Evolutionary conservation across 164 flowering plant species (phyloP).

Genomic region (Nymphaea thermarum): DNA sequence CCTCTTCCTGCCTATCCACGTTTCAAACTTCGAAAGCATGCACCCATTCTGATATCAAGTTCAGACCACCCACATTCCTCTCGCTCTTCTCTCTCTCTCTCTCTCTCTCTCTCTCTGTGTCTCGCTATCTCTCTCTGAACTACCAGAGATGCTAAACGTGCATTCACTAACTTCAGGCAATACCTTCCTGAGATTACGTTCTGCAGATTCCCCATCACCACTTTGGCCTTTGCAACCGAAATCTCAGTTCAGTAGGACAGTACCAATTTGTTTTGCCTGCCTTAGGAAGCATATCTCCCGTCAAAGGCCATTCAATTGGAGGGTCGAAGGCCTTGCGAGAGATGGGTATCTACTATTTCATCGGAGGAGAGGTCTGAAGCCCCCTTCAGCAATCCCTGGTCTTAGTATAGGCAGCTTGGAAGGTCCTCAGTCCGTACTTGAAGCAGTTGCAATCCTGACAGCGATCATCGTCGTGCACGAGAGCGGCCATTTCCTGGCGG

Average conservation of each 20-base stretch:
- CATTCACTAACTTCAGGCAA: background rate
- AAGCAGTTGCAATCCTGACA: conserved; percentile 68
- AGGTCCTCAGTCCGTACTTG: conserved; percentile 62
- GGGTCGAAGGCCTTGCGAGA: conserved; percentile 19
- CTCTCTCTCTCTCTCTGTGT: conserved; percentile 29
- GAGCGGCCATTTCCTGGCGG: conserved; percentile 91
- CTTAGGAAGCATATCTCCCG: conserved; percentile 7
- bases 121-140: conserved; percentile 1
- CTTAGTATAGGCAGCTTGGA: conserved; percentile 43
- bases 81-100: conserved; percentile 24
- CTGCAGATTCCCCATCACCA: background rate
- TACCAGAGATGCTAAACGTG: background rate
- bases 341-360: conserved; percentile 15
- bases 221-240: background rate
- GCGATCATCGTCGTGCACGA: conserved; percentile 87
- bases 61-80: background rate
- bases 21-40: conserved; percentile 22
- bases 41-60: conserved; percentile 21
- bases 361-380: background rate
- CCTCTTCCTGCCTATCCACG: conserved; percentile 15
- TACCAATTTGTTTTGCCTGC: conserved; percentile 14
- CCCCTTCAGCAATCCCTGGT: conserved; percentile 24
- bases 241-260: conserved; percentile 9
- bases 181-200: too few species aligned
- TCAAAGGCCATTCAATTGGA: conserved; percentile 14